Percentiles rank a stretch among this genome's conserved stretches.
phyloP scores from a whole-genome alignment of 2,329 filamentous ascomycete genomes.

The Monilinia aucupariae region DNA sequence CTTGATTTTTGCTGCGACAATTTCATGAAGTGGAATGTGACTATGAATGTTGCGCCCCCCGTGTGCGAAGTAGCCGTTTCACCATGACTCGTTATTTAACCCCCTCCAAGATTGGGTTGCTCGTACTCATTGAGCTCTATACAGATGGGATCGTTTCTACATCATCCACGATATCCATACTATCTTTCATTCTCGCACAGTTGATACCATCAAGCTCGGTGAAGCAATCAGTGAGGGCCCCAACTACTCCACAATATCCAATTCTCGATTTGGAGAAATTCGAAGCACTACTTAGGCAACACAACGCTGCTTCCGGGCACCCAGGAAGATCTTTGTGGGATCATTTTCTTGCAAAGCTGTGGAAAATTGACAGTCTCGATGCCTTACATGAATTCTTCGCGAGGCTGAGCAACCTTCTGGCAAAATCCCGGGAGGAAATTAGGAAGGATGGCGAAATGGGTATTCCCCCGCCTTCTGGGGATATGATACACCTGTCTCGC shows the following conservation, averaged over 20 bases:
- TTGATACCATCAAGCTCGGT: slow-evolving; percentile 48
- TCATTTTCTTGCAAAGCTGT: slow-evolving; percentile 71
- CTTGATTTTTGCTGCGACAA: background rate
- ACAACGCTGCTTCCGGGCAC: slow-evolving; percentile 50
- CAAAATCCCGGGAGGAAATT: slow-evolving; percentile 56
- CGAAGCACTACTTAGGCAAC: slow-evolving; percentile 50
- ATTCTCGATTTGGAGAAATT: slow-evolving; percentile 52
- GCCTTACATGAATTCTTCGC: slow-evolving; percentile 73
- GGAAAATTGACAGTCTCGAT: slow-evolving; percentile 78
- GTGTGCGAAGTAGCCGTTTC: slow-evolving; percentile 1
- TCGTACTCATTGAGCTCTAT: slow-evolving; percentile 79
- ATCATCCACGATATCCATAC: slow-evolving; percentile 64
- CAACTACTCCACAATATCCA: slow-evolving; percentile 40
- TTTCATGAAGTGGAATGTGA: background rate
- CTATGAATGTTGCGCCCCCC: background rate
- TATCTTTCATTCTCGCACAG: slow-evolving; percentile 73
- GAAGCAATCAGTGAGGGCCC: slow-evolving; percentile 23
- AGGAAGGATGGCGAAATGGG: slow-evolving; percentile 50
- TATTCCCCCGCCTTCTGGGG: slow-evolving; percentile 43
- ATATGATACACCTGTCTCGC: slow-evolving; percentile 58
- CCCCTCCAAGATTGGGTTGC: slow-evolving; percentile 78
- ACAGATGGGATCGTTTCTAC: slow-evolving; percentile 63
- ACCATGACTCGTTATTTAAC: slow-evolving; percentile 77
- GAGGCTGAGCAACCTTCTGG: slow-evolving; percentile 51
- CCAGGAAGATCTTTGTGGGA: slow-evolving; percentile 86